Evolutionary conservation across 495 filamentous ascomycete species (phyloP).

Genomic region (Talaromyces ruber): DNA sequence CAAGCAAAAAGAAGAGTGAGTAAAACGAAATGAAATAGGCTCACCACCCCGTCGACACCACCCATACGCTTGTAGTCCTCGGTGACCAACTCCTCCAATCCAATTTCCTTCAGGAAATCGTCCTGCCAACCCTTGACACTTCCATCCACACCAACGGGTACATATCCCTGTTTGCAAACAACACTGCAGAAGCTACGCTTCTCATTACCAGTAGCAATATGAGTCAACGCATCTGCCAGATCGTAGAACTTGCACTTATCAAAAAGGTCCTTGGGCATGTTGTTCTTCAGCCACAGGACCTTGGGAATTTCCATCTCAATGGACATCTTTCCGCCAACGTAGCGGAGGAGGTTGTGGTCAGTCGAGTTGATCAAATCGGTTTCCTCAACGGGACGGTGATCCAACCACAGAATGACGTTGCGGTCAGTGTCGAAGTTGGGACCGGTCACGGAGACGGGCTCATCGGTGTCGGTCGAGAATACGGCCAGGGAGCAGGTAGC

Average conservation of each 20-base stretch:
- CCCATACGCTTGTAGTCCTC: conserved; percentile 89
- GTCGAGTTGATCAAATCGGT: conserved; percentile 87
- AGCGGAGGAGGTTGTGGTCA: conserved; percentile 83
- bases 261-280: conserved; percentile 92
- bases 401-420: conserved; percentile 88
- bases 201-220: conserved; percentile 91
- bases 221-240: conserved; percentile 84
- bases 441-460: conserved; percentile 79
- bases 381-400: conserved; percentile 84
- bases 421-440: conserved; percentile 80
- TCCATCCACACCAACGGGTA: conserved; percentile 91
- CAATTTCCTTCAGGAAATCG: conserved; percentile 80
- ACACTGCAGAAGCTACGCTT: conserved; percentile 87
- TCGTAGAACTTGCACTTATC: conserved; percentile 94
- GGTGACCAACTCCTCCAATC: conserved; percentile 68
- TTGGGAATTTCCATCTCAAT: conserved; percentile 99
- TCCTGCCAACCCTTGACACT: conserved; percentile 98
- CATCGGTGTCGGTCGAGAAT: conserved; percentile 79
- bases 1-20: conserved; percentile 9
- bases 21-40: conserved; percentile 31
- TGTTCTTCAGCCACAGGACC: conserved; percentile 92
- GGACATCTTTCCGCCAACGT: conserved; percentile 95
- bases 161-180: conserved; percentile 92
- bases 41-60: conserved; percentile 88
- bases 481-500: conserved; percentile 93